phyloP scores from a whole-genome alignment of 1,284 basidiomycete species.

The Papiliotrema laurentii region DNA sequence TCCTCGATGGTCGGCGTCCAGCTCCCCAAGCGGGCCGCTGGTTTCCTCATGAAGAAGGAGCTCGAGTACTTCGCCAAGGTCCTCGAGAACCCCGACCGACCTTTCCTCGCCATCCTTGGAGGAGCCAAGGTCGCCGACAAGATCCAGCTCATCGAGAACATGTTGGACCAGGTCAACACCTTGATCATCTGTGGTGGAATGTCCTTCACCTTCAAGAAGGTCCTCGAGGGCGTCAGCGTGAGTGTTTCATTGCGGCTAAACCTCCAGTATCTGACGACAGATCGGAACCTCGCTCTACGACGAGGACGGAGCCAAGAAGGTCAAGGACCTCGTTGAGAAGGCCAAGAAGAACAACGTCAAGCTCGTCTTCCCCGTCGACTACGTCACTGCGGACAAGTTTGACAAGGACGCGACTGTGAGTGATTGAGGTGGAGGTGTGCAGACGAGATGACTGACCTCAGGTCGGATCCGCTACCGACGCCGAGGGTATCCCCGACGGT shows the following conservation, averaged over 20 bases:
- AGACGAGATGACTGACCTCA: constrained; percentile 31
- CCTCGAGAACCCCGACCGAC: constrained; percentile 86
- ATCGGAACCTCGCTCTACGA: constrained; percentile 97
- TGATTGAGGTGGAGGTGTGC: not conserved
- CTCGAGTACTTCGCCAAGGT: constrained; percentile 98
- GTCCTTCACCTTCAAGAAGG: constrained; percentile 99
- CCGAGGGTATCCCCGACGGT: constrained; percentile 81
- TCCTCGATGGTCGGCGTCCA: constrained; percentile 98
- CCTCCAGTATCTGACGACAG: constrained; percentile 42
- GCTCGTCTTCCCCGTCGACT: constrained; percentile 93
- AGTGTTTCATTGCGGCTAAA: constrained; percentile 22
- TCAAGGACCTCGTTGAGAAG: constrained; percentile 78
- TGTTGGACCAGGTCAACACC: constrained; percentile 98
- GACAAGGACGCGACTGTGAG: constrained; percentile 80
- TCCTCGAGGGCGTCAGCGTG: constrained; percentile 71
- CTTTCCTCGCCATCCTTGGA: constrained; percentile 97
- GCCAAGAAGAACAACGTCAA: constrained; percentile 92
- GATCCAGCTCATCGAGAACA: constrained; percentile 97
- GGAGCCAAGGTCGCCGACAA: constrained; percentile 99
- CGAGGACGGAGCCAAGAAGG: constrained; percentile 82
- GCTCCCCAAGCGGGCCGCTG: constrained; percentile 87
- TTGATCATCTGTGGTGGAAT: constrained; percentile 98
- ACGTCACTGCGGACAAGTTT: constrained; percentile 91
- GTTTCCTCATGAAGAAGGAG: constrained; percentile 98
- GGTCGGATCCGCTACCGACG: constrained; percentile 72